Percentiles rank a stretch among this genome's conserved stretches.
phyloP scores from a whole-genome alignment of 768 basidiomycete genomes.

The Russula foetens region DNA sequence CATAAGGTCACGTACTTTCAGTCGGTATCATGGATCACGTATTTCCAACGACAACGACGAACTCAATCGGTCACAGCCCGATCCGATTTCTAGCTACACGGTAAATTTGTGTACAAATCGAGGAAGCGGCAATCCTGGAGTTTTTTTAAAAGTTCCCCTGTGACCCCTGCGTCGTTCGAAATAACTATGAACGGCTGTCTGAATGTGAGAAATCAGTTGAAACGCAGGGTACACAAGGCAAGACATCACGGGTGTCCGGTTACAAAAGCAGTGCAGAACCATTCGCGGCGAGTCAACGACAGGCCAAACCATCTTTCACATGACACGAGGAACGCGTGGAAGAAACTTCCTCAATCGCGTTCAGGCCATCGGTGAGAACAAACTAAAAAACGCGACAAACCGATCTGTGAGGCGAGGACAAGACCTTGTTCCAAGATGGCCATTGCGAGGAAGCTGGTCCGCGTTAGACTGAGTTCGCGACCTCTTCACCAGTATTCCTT shows the following conservation, averaged over 20 bases:
- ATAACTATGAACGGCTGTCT: no score
- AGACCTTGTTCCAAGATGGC: not conserved
- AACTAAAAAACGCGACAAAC: not conserved
- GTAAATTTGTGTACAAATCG: not conserved
- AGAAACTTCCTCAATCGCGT: slow-evolving; percentile 1
- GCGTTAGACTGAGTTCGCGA: not conserved
- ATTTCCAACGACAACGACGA: not conserved
- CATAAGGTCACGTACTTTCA: not conserved
- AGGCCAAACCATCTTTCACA: slow-evolving; percentile 3
- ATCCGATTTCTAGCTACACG: no score
- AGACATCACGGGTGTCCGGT: not conserved
- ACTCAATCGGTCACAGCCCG: not conserved
- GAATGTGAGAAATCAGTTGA: no score
- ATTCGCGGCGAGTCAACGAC: not conserved
- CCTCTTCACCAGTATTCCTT: not conserved
- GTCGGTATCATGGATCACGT: not conserved
- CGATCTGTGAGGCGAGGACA: no score
- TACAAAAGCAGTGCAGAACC: not conserved
- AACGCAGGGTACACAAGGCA: not conserved
- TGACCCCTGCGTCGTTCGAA: no score
- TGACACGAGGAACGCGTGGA: not conserved
- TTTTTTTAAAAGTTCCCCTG: not conserved
- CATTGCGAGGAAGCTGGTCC: not conserved
- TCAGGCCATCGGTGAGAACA: not conserved
- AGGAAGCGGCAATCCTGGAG: not conserved